Percentiles rank a stretch among this genome's conserved stretches.
Conservation (phyloP, 306 rosid genomes). For the Ormosia semicastrata region DNA sequence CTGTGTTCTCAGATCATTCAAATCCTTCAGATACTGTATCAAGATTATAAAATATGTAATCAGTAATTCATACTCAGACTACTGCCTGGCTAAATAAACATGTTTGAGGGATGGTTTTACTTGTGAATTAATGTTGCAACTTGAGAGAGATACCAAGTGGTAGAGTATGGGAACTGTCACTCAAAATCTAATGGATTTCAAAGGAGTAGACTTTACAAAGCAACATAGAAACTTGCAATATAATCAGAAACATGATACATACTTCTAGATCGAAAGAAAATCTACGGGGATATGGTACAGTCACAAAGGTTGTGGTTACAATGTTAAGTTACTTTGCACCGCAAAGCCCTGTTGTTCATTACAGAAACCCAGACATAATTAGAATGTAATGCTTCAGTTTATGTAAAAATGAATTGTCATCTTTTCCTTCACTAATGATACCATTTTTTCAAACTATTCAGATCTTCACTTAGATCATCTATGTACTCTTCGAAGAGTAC, state of each 20-base stretch:
- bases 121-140: neutral
- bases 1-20: conserved; percentile 74
- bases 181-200: neutral
- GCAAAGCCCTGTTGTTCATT: neutral
- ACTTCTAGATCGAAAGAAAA: neutral
- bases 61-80: neutral
- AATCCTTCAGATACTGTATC: conserved; percentile 70
- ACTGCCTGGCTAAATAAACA: neutral
- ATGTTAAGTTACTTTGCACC: neutral
- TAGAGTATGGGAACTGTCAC: neutral
- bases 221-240: neutral
- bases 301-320: neutral
- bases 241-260: neutral
- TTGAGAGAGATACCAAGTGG: neutral
- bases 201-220: neutral
- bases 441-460: neutral
- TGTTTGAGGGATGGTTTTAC: neutral
- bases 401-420: neutral
- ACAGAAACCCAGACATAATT: neutral
- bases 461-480: neutral
- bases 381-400: neutral
- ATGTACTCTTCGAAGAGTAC: neutral
- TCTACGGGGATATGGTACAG: neutral
- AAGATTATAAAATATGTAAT: conserved; percentile 12
- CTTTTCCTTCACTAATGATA: neutral